Conservation (phyloP, 768 basidiomycete genomes). For the Mycena vulgaris region DNA sequence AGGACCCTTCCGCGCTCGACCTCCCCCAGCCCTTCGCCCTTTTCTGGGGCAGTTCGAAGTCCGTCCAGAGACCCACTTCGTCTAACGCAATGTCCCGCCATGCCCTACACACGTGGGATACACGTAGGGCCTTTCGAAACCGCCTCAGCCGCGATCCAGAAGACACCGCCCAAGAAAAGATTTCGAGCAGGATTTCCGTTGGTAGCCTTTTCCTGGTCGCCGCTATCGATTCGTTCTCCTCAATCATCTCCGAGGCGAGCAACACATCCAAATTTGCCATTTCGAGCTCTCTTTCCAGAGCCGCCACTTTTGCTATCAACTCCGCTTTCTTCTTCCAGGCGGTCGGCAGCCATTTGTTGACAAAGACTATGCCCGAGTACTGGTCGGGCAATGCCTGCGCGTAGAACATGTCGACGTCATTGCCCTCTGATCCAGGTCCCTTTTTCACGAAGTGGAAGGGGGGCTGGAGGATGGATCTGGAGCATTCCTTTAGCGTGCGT, state of each 20-base stretch:
- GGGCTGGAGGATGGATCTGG: not conserved
- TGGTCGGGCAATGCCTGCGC: not conserved
- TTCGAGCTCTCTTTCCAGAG: not conserved
- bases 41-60: not conserved
- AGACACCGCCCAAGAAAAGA: not conserved
- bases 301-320: not conserved
- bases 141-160: too few relatives aligned
- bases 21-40: not conserved
- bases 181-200: not conserved
- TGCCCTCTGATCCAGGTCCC: not conserved
- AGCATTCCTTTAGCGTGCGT: too few relatives aligned
- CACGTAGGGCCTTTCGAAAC: not conserved
- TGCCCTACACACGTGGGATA: slow-evolving; percentile 1
- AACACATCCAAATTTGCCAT: not conserved
- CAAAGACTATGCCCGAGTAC: not conserved
- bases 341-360: not conserved
- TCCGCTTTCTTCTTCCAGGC: not conserved
- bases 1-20: too few relatives aligned
- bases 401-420: not conserved
- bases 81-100: not conserved
- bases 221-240: not conserved
- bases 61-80: not conserved
- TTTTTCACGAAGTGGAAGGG: not conserved
- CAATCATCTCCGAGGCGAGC: not conserved
- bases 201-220: not conserved